Conservation (phyloP, 768 basidiomycete species). For the Serendipita indica region DNA sequence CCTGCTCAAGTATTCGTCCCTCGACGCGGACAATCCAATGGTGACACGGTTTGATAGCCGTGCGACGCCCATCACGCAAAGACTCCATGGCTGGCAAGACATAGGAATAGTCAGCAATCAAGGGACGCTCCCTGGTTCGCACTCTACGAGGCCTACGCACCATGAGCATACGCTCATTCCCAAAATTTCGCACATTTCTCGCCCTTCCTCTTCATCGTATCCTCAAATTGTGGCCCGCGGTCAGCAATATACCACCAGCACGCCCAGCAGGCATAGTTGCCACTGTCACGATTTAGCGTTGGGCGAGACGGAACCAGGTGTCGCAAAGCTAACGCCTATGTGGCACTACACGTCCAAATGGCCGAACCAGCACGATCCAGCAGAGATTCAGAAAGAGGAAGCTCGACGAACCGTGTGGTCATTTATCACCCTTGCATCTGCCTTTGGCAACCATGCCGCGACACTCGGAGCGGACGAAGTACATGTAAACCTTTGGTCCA, state of each 20-base stretch:
- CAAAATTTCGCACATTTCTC: too few species aligned
- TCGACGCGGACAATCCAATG: constrained; percentile 42
- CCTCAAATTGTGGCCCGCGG: too few species aligned
- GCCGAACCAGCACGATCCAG: constrained; percentile 40
- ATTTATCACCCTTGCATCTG: constrained; percentile 51
- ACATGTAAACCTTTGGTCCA: background rate
- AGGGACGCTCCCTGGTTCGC: too few species aligned
- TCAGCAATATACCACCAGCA: too few species aligned
- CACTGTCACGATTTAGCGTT: background rate
- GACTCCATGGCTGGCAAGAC: too few species aligned
- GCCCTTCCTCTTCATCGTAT: too few species aligned
- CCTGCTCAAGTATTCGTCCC: constrained; percentile 35
- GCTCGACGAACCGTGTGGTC: constrained; percentile 66
- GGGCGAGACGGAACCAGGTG: background rate
- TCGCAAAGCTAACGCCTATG: constrained; percentile 21
- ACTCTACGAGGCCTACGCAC: too few species aligned
- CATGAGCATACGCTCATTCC: too few species aligned
- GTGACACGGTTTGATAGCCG: constrained; percentile 37
- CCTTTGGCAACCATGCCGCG: constrained; percentile 33
- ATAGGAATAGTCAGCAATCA: too few species aligned
- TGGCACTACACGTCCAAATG: constrained; percentile 45
- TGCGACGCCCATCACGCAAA: constrained; percentile 37
- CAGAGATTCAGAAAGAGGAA: constrained; percentile 50
- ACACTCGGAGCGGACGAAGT: constrained; percentile 15
- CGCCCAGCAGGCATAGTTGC: too few species aligned